phyloP scores from a whole-genome alignment of 495 filamentous ascomycete species.

The Podospora pseudopauciseta region DNA sequence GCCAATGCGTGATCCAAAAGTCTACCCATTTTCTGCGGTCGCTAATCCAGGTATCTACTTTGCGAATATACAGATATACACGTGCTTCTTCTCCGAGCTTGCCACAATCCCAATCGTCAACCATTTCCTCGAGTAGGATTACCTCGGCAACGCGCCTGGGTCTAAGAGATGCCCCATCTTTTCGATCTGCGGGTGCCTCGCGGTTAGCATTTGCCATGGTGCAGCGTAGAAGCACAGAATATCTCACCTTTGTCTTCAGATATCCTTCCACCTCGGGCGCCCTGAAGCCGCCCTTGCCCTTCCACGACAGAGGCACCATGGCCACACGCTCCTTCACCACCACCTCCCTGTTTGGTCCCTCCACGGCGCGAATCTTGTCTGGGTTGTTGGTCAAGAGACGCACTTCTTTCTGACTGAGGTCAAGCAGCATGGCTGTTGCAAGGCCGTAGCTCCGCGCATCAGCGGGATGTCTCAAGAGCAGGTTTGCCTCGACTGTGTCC shows the following conservation, averaged over 20 bases:
- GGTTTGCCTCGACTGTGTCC: slow-evolving; percentile 94
- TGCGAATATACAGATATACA: slow-evolving; percentile 10
- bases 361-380: slow-evolving; percentile 91
- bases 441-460: slow-evolving; percentile 92
- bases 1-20: not conserved
- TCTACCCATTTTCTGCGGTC: not conserved
- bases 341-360: slow-evolving; percentile 83
- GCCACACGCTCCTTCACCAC: slow-evolving; percentile 84
- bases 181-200: slow-evolving; percentile 36
- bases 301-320: slow-evolving; percentile 96
- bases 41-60: slow-evolving; percentile 13
- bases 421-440: slow-evolving; percentile 87
- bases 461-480: slow-evolving; percentile 86
- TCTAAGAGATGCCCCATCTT: slow-evolving; percentile 44
- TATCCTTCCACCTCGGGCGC: slow-evolving; percentile 90
- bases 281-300: slow-evolving; percentile 74
- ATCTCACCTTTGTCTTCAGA: slow-evolving; percentile 79
- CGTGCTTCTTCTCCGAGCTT: not conserved
- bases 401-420: slow-evolving; percentile 76
- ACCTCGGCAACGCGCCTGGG: slow-evolving; percentile 25
- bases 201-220: slow-evolving; percentile 12
- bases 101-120: not conserved
- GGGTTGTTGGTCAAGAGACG: slow-evolving; percentile 95
- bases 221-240: slow-evolving; percentile 3
- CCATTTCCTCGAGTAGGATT: not conserved